Conservation (phyloP, 2,329 filamentous ascomycete species). For the Aspergillus pseudoglaucus region DNA sequence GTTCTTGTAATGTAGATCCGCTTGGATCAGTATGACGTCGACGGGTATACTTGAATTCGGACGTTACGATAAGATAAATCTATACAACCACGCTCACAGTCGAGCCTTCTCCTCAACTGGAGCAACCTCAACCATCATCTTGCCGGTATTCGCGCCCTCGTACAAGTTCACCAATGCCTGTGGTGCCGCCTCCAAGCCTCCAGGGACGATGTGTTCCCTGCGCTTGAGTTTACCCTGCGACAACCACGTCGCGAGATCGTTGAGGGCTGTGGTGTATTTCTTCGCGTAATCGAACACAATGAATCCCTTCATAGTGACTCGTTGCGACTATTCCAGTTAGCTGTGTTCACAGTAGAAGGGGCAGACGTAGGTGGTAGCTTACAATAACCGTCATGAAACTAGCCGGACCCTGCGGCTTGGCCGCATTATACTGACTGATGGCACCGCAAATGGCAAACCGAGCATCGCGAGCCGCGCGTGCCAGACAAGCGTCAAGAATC, state of each 20-base stretch:
- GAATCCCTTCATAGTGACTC: conserved; percentile 59
- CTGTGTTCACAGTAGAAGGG: not conserved
- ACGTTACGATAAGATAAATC: not conserved
- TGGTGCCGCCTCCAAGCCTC: conserved; percentile 60
- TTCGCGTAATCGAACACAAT: conserved; percentile 63
- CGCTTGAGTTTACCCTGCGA: conserved; percentile 64
- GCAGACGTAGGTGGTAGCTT: conserved; percentile 12
- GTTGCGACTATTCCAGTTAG: conserved; percentile 23
- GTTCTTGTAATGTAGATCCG: not conserved
- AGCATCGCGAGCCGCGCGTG: conserved; percentile 55
- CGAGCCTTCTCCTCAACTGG: conserved; percentile 38
- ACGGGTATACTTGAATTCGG: not conserved
- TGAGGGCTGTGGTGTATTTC: conserved; percentile 52
- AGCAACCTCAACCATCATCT: conserved; percentile 47
- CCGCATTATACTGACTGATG: conserved; percentile 63
- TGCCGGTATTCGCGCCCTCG: conserved; percentile 63
- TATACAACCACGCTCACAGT: conserved; percentile 22
- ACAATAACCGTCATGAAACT: conserved; percentile 39
- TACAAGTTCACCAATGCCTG: conserved; percentile 59
- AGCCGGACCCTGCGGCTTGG: conserved; percentile 50
- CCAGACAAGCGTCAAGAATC: conserved; percentile 60
- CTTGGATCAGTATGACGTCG: conserved; percentile 10
- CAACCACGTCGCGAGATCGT: conserved; percentile 62
- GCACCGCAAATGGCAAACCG: conserved; percentile 66
- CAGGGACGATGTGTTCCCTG: conserved; percentile 63